These are phyloP conservation scores for Vitis hybrid DNA, from an alignment of 177 flowering plant species.

Conservation along the genomic window DNA sequence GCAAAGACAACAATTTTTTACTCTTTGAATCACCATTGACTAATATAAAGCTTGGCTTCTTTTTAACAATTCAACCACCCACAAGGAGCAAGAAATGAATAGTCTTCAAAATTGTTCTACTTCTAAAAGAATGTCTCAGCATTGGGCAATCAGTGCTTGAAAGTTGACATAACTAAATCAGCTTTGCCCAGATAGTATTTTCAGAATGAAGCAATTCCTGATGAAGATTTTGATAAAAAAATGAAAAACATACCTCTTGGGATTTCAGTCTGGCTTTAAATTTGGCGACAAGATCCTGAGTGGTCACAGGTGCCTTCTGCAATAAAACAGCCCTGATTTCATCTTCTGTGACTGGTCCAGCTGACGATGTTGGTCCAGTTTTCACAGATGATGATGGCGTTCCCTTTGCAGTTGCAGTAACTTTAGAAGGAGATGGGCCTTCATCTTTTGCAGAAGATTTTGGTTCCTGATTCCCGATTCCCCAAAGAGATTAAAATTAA, in stretches of 20 bases:
- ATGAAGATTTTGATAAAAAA: background rate
- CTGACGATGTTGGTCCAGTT: constrained; percentile 37
- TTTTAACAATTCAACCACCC: no score
- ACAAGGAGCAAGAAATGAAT: no score
- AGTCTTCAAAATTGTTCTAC: no score
- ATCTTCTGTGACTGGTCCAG: constrained; percentile 83
- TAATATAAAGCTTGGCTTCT: no score
- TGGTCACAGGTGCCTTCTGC: constrained; percentile 75
- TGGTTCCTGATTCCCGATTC: constrained; percentile 43
- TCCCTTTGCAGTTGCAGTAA: constrained; percentile 36
- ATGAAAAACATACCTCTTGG: constrained; percentile 50
- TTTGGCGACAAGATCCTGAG: constrained; percentile 84
- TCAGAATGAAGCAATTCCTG: background rate
- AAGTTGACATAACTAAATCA: no score
- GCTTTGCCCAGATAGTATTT: no score
- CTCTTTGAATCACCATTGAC: no score
- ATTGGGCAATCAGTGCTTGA: no score
- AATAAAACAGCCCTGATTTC: constrained; percentile 79
- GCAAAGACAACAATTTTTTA: no score
- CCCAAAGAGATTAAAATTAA: background rate
- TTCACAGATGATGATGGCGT: constrained; percentile 33
- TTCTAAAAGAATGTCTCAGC: no score
- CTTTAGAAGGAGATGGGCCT: constrained; percentile 32
- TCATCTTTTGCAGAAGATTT: constrained; percentile 63
- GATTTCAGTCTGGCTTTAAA: constrained; percentile 71